Base-by-base conservation (phyloP, 179 eudicot species). In the Silene vulgaris region DNA sequence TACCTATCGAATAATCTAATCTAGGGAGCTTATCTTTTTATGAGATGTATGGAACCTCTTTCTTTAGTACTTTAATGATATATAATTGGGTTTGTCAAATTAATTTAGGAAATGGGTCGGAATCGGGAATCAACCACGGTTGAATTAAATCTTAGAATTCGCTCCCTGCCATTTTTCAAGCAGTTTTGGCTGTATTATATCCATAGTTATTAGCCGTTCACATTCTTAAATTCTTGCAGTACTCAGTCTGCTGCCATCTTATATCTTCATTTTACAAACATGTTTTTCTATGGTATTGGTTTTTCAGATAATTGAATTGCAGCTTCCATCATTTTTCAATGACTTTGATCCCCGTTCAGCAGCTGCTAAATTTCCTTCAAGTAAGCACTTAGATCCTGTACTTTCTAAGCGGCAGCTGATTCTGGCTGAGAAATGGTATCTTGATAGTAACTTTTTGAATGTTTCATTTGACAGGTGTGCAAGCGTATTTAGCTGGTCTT, bases 401-500 rank as follows among this genome's bases (percentile, higher is more conserved):
- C 40, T 28, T 74, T 17, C 40, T 17, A 62, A 8, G 13, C 9
- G 65, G 17, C 66, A 40, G 75, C 72, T 80, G 50, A 21, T 59
- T 37, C 63, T 70, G 14, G 59, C 67, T 54, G 45, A 57, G 28
- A 14, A 68, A 19, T 23, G 13, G 43, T 81, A 11, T 60, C 54
- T 66, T 62, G 23, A 40, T 11, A 11, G 66, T 65, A 56, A 28
- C 65, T 60, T 63, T 14, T 68, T 65, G 30, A 23, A n/a, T 21
- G 26, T 16, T 6, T 71, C 30, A 32, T 52, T 21, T 77, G 56
- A 37, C 87, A 94, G 98, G 98, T 78, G 97, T 94, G 50, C 98
- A 94, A 84, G 97, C 98, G 12, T 94, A 94, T 83, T 82, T 94
- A 85, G 98, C 98, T 52, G 98, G 98, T 71, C 97, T 94, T 65